Conservation (phyloP, 805 yeast genomes). For the Yamadazyma kitorensis region DNA sequence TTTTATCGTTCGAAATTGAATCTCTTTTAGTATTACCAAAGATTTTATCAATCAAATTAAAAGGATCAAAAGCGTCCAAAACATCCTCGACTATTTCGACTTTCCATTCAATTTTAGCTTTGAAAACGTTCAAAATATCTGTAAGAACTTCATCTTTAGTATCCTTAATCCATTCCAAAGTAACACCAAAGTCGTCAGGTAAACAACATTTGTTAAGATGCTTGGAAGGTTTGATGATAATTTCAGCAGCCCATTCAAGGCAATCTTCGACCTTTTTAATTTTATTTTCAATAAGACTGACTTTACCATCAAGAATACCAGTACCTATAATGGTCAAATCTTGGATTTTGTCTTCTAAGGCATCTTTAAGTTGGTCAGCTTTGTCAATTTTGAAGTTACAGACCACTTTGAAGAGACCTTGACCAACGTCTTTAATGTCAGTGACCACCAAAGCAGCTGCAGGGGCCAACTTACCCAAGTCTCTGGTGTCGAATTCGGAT, state of each 20-base stretch:
- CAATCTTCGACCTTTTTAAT: constrained; percentile 12
- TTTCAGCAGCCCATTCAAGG: constrained; percentile 21
- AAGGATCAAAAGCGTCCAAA: constrained; percentile 6
- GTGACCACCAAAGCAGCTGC: constrained; percentile 24
- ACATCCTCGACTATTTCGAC: constrained; percentile 3
- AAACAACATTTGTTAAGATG: constrained; percentile 21
- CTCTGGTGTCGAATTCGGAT: background rate
- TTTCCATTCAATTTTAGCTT: constrained; percentile 6
- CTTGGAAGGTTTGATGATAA: constrained; percentile 18
- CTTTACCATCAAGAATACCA: constrained; percentile 14
- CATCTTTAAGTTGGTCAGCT: constrained; percentile 15
- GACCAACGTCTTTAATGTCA: constrained; percentile 18
- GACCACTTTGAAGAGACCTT: constrained; percentile 18
- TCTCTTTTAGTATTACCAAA: constrained; percentile 4
- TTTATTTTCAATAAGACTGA: constrained; percentile 11
- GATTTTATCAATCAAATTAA: constrained; percentile 5
- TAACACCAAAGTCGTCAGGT: constrained; percentile 20
- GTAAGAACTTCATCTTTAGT: constrained; percentile 3
- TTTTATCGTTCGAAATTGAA: constrained; percentile 1
- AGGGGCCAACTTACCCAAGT: constrained; percentile 13
- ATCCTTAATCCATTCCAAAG: constrained; percentile 11
- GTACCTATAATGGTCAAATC: constrained; percentile 19
- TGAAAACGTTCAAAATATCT: constrained; percentile 6
- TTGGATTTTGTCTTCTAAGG: constrained; percentile 15
- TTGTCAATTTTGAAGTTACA: constrained; percentile 22